Conservation (phyloP, 2,329 filamentous ascomycete genomes). For the Alternaria solani region DNA sequence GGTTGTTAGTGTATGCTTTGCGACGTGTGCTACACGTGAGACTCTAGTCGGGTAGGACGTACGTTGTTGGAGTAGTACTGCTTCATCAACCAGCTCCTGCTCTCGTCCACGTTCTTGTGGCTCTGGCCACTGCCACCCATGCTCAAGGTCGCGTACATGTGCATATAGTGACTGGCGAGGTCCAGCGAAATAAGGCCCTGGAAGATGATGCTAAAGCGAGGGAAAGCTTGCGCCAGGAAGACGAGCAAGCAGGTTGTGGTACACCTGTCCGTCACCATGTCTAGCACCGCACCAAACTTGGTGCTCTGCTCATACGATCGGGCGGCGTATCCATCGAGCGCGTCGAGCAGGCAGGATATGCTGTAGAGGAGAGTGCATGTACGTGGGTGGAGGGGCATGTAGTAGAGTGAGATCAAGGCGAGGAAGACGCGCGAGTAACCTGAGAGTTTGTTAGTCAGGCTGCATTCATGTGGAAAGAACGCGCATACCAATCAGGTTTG, state of each 20-base stretch:
- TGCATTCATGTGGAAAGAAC: neutral
- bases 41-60: conserved; percentile 41
- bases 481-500: conserved; percentile 60
- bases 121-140: conserved; percentile 82
- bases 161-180: conserved; percentile 96
- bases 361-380: conserved; percentile 93
- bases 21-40: neutral
- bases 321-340: conserved; percentile 93
- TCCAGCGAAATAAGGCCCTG: conserved; percentile 92
- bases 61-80: conserved; percentile 98
- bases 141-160: conserved; percentile 95
- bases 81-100: conserved; percentile 87
- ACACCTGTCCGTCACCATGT: conserved; percentile 99
- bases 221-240: conserved; percentile 93
- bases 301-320: conserved; percentile 88
- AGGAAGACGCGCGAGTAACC: conserved; percentile 62
- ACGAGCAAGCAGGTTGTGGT: conserved; percentile 95
- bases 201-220: conserved; percentile 92
- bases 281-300: conserved; percentile 92
- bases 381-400: conserved; percentile 98
- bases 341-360: conserved; percentile 93
- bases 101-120: conserved; percentile 94
- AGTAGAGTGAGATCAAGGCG: conserved; percentile 91
- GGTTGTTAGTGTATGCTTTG: conserved; percentile 21
- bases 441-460: conserved; percentile 34